Evolutionary conservation across 352 stramenopile genomes (phyloP), one percentile per base, ranked within the genome.

Genomic region (Phytophthora megakarya): DNA sequence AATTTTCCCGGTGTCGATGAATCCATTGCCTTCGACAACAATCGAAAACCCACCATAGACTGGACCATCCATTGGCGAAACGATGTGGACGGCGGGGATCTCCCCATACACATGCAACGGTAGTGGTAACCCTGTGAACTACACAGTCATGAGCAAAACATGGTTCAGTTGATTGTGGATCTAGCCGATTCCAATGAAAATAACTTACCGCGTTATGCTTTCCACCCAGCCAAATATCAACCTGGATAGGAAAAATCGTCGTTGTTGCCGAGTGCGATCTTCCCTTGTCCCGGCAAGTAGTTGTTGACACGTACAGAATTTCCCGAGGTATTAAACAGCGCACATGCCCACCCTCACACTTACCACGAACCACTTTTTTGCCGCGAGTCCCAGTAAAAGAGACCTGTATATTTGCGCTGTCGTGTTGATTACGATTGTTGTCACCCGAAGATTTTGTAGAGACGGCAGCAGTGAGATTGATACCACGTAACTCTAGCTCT

Each of bases 1-100:
- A 37, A 94, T 81, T 37, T 71, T 72, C 0, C 70, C 72, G 5
- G 86, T 92, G 39, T 93, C 70, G 40, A 92, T 70, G 30, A 93
- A 92, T 4, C 72, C 75, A 11, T 53, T 61, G 11, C 86, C 86
- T 38, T 89, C 79, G 15, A 95, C 70, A 11, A 82, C 71, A 18
- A 95, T 57, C 0, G 65, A 37, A 46, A 86, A 87, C 2, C 82
- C 83, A 11, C 86, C 86, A 43, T 90, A 95, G 15, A 95, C 79
- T 12, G 86, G 82, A 0, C 86, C 86, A 54, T 92, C 88, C 67
- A 86, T 84, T 0, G 86, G 86, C 0, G 82, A 55, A 1, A 95
- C 57, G 2, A 67, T 44, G 1, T 49, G 47, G 16, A 92, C 65
- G 0, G 25, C 52, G 0, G 86, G 84, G 3, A 80, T 70, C 11